Conservation (phyloP, 2,329 filamentous ascomycete genomes). For the Xylogone sp. region DNA sequence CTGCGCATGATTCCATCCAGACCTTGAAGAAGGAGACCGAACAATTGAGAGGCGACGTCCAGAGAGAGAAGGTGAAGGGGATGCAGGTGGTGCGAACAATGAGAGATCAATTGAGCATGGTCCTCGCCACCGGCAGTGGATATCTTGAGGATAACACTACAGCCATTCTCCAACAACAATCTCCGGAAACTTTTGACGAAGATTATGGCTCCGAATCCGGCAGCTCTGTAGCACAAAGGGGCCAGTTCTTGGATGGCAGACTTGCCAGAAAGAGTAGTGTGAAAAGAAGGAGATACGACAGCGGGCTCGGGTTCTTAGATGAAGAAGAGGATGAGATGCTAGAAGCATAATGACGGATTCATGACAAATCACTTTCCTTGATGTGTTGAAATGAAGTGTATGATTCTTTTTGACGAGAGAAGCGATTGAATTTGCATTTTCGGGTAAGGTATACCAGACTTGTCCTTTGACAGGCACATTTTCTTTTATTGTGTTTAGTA, state of each 20-base stretch:
- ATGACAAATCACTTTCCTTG: neutral
- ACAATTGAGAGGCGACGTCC: constrained; percentile 39
- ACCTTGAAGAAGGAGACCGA: constrained; percentile 44
- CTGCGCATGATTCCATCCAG: constrained; percentile 43
- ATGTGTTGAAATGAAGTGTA: neutral
- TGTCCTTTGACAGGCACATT: neutral
- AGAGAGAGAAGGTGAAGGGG: constrained; percentile 44
- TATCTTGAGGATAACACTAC: constrained; percentile 28
- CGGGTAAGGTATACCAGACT: neutral
- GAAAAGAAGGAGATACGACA: constrained; percentile 49
- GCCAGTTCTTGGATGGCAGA: constrained; percentile 17
- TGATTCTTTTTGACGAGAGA: neutral
- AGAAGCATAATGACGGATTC: neutral
- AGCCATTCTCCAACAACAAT: neutral
- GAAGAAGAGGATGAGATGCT: constrained; percentile 36
- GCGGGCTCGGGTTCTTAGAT: constrained; percentile 51
- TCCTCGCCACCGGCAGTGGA: constrained; percentile 42
- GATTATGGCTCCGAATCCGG: neutral
- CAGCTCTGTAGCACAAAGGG: constrained; percentile 10
- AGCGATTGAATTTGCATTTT: neutral
- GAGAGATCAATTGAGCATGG: constrained; percentile 47
- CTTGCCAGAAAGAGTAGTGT: constrained; percentile 22
- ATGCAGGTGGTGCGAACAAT: constrained; percentile 44
- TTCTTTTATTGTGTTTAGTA: neutral
- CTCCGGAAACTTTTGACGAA: neutral